phyloP scores from a whole-genome alignment of 345 rosid species.

The Bruguiera parviflora region DNA sequence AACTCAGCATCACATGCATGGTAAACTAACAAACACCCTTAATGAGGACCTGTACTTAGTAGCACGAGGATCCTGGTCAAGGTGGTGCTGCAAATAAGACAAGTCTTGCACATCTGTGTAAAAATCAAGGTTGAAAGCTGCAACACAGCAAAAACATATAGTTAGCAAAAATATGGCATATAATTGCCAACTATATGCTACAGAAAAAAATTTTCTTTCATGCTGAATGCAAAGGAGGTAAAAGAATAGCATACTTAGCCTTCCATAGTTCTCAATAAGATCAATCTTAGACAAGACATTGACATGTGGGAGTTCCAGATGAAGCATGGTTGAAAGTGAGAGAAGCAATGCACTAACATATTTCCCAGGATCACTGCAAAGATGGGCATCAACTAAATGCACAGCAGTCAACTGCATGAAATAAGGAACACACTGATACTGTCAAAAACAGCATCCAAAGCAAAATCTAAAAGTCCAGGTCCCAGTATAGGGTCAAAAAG shows the following conservation, averaged over 20 bases:
- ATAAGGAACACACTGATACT: slow-evolving; percentile 19
- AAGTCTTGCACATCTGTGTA: slow-evolving; percentile 89
- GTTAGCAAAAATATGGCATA: neutral
- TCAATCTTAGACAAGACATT: slow-evolving; percentile 94
- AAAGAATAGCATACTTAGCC: slow-evolving; percentile 47
- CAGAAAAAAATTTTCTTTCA: neutral
- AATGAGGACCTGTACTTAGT: slow-evolving; percentile 71
- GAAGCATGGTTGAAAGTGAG: slow-evolving; percentile 85
- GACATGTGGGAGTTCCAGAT: slow-evolving; percentile 85
- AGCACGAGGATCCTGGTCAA: slow-evolving; percentile 79
- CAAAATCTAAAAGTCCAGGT: neutral
- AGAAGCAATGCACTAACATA: slow-evolving; percentile 80
- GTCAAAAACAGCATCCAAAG: slow-evolving; percentile 11
- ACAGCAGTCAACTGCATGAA: slow-evolving; percentile 73
- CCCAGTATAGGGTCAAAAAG: neutral
- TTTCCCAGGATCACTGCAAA: slow-evolving; percentile 83
- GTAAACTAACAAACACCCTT: neutral
- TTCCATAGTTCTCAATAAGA: slow-evolving; percentile 86
- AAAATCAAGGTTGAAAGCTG: slow-evolving; percentile 82
- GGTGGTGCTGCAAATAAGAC: slow-evolving; percentile 61
- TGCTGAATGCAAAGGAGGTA: neutral
- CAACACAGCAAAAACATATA: slow-evolving; percentile 21
- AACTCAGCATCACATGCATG: neutral
- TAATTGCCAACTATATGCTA: neutral
- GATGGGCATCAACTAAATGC: slow-evolving; percentile 84